Evolutionary conservation across 1,139 yeast species (phyloP).

Genomic region (Scheffersomyces parashehatae): DNA sequence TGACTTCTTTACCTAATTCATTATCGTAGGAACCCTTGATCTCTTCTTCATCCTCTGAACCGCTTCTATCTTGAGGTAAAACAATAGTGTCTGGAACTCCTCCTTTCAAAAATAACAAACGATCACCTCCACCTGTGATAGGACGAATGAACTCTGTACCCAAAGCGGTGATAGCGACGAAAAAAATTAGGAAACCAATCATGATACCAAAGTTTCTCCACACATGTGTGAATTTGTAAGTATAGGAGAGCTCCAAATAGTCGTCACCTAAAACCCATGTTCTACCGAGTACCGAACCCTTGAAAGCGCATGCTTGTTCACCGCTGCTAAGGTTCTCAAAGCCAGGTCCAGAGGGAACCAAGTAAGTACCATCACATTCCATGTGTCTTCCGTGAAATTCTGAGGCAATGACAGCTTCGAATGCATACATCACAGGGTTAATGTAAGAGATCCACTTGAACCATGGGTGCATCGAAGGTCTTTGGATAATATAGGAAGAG

Average conservation of each 20-base stretch:
- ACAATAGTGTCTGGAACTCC: slow-evolving; percentile 39
- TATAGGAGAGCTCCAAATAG: slow-evolving; percentile 45
- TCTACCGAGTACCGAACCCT: slow-evolving; percentile 33
- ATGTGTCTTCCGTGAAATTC: slow-evolving; percentile 59
- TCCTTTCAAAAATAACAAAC: slow-evolving; percentile 57
- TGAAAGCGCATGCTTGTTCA: slow-evolving; percentile 52
- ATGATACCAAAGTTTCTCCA: slow-evolving; percentile 71
- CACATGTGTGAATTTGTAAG: slow-evolving; percentile 46
- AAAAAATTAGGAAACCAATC: slow-evolving; percentile 55
- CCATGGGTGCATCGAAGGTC: slow-evolving; percentile 65
- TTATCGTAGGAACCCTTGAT: neutral
- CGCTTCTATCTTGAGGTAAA: slow-evolving; percentile 19
- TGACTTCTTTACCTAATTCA: neutral
- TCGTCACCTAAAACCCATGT: slow-evolving; percentile 48
- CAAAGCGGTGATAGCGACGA: slow-evolving; percentile 43
- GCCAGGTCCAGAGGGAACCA: slow-evolving; percentile 55
- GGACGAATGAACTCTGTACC: slow-evolving; percentile 55
- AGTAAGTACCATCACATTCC: slow-evolving; percentile 42
- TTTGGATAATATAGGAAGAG: slow-evolving; percentile 57
- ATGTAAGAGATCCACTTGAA: slow-evolving; percentile 63
- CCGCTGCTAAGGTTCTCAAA: slow-evolving; percentile 38
- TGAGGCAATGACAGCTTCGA: slow-evolving; percentile 53
- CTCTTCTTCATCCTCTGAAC: slow-evolving; percentile 16
- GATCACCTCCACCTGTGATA: slow-evolving; percentile 57
- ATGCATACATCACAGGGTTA: slow-evolving; percentile 57